A percentile compares a stretch with the other conserved stretches of the same genome.
Evolutionary conservation across 2,329 filamentous ascomycete genomes (phyloP).

Genomic region (Epichloe sp.): DNA sequence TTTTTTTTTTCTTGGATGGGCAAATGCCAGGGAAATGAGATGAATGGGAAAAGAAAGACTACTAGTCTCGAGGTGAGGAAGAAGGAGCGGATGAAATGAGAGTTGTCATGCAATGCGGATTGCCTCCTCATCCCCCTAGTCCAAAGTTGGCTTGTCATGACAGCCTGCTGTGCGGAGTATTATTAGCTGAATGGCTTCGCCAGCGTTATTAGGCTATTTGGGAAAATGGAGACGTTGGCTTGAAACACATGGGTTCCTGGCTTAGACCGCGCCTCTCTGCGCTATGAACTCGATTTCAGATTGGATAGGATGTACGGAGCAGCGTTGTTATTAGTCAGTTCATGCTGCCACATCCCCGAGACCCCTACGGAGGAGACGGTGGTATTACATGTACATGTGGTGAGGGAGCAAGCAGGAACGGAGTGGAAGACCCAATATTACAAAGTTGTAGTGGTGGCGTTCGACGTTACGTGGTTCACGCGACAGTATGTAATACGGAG

Average conservation of each 20-base stretch:
- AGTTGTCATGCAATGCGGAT: neutral
- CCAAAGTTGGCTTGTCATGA: neutral
- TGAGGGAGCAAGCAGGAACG: no score
- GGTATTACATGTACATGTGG: no score
- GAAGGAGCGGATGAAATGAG: neutral
- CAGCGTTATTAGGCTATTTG: neutral
- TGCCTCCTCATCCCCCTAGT: no score
- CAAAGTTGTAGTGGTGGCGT: neutral
- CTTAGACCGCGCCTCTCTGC: neutral
- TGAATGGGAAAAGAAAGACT: neutral
- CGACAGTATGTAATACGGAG: no score
- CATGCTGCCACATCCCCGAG: no score
- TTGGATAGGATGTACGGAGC: no score
- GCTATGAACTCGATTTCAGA: neutral
- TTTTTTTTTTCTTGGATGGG: neutral
- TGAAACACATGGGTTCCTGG: constrained; percentile 3
- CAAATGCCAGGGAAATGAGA: neutral
- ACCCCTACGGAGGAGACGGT: no score
- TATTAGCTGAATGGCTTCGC: neutral
- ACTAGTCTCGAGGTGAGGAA: neutral
- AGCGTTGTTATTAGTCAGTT: no score
- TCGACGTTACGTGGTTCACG: neutral
- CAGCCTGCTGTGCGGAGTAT: neutral
- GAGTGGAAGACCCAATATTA: no score
- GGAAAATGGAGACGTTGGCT: constrained; percentile 2